Base-by-base conservation (phyloP, 108 stramenopile genomes). In the Craspedostauros australis region DNA sequence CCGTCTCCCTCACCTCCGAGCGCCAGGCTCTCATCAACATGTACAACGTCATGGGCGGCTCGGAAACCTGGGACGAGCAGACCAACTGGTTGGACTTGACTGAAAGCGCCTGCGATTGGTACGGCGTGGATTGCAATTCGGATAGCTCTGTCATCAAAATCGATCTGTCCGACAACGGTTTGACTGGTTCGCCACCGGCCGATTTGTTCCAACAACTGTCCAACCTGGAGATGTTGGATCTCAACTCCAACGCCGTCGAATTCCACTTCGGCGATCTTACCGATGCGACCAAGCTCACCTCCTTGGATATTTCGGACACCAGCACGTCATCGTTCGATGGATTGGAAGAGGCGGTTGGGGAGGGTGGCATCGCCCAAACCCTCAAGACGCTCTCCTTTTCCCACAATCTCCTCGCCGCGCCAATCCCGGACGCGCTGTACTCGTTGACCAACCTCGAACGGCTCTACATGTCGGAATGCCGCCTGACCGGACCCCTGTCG, bases 111-210 rank as follows among this genome's bases (percentile, higher is more conserved):
- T 87, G 86, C 52, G 55, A 71, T 7, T 87, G 86, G 86, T 67
- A 70, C 31, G 86, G 86, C 8, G 76, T 87, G 9, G 66, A 60
- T 23, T 87, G 86, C 48, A 63, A 66, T 32, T 59, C 62, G 24
- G 68, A 65, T 15, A 54, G 66, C 18, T 47, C 52, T 18, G 71
- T 91, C 14, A 46, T 66, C 29, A 64, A 71, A 34, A 83, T 82
- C 52, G 66, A 59, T 22, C 66, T 85, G 22, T 66, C 62, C 11
- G 86, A 84, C 48, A 88, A 88, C 54, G 76, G 68, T 4, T 31
- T 73, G 50, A 38, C 20, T 40, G 62, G 70, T n/a, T 61, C 54
- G 22, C 15, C 52, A 12, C 57, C 73, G 23, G 11, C 50, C 12
- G 59, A 60, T 20, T 20, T 75, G 16, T 75, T 65, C 43, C 26